Evolutionary conservation across 257 asterid genomes (phyloP).

Genomic region (Solanum tarapatanum): DNA sequence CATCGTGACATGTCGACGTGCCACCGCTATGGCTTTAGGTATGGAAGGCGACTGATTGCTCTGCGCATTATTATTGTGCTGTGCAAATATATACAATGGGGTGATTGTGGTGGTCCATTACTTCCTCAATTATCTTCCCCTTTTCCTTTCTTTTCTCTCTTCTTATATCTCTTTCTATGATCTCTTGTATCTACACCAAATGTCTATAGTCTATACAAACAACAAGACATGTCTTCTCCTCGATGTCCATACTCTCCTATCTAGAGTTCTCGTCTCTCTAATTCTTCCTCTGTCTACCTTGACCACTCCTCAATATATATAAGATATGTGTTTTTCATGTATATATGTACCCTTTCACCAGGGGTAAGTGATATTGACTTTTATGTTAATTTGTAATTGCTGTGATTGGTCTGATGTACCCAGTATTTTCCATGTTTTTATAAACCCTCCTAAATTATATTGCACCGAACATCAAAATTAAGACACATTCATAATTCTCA

Average conservation of each 20-base stretch:
- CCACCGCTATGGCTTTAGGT: background rate
- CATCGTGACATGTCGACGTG: background rate
- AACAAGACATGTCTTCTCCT: too few species aligned
- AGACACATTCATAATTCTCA: background rate
- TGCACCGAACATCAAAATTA: background rate
- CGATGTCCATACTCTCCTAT: too few species aligned
- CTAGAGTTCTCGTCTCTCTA: too few species aligned
- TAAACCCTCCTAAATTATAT: background rate
- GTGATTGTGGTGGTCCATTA: background rate
- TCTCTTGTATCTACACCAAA: background rate
- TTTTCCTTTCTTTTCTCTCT: too few species aligned
- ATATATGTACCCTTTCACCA: background rate
- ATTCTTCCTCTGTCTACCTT: background rate
- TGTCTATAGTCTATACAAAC: background rate
- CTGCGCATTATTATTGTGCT: background rate
- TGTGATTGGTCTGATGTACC: background rate
- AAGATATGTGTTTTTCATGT: background rate
- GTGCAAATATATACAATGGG: background rate
- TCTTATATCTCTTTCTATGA: background rate
- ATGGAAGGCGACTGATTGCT: background rate
- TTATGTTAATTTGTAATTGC: background rate
- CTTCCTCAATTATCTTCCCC: background rate
- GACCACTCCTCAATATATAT: background rate
- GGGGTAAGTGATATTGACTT: background rate
- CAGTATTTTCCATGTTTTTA: background rate